These are phyloP conservation scores for Solanum pinnatisectum DNA, from an alignment of 257 asterid genomes.

Conservation along the genomic window DNA sequence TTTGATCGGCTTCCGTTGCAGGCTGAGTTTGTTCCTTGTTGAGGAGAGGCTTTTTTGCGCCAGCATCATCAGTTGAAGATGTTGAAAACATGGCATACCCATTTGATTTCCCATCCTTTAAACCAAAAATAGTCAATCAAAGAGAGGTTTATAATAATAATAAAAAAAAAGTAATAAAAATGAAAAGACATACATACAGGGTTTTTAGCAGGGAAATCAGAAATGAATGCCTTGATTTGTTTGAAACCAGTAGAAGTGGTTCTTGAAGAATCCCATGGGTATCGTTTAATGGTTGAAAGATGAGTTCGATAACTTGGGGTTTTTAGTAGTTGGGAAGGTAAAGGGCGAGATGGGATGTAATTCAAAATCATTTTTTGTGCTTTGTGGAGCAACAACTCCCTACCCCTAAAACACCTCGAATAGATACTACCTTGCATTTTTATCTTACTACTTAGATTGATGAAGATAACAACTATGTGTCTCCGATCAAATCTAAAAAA, in stretches of 20 bases:
- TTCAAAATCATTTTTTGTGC: not conserved
- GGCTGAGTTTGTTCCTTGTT: slow-evolving; percentile 21
- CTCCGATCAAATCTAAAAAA: not conserved
- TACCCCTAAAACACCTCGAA: slow-evolving; percentile 17
- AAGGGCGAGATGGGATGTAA: not conserved
- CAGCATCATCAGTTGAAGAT: slow-evolving; percentile 5
- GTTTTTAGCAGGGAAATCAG: slow-evolving; percentile 45
- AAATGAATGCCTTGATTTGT: slow-evolving; percentile 53
- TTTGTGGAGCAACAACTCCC: slow-evolving; percentile 5
- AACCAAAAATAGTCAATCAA: not conserved
- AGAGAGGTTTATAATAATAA: not conserved
- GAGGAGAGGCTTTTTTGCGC: slow-evolving; percentile 13
- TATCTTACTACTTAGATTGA: not conserved
- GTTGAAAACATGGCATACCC: slow-evolving; percentile 65
- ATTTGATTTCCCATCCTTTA: slow-evolving; percentile 32
- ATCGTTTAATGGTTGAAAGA: slow-evolving; percentile 18
- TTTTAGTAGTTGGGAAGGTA: not conserved
- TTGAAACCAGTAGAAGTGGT: slow-evolving; percentile 22
- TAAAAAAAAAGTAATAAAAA: too few relatives aligned
- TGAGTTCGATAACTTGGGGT: not conserved
- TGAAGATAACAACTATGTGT: not conserved
- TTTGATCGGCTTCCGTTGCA: slow-evolving; percentile 17
- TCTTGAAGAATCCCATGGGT: slow-evolving; percentile 39
- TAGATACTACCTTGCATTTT: slow-evolving; percentile 17
- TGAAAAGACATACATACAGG: slow-evolving; percentile 32